Evolutionary conservation across 2,329 filamentous ascomycete species (phyloP), one percentile per base, ranked within the genome.

Genomic region (Calonectria honghensis): DNA sequence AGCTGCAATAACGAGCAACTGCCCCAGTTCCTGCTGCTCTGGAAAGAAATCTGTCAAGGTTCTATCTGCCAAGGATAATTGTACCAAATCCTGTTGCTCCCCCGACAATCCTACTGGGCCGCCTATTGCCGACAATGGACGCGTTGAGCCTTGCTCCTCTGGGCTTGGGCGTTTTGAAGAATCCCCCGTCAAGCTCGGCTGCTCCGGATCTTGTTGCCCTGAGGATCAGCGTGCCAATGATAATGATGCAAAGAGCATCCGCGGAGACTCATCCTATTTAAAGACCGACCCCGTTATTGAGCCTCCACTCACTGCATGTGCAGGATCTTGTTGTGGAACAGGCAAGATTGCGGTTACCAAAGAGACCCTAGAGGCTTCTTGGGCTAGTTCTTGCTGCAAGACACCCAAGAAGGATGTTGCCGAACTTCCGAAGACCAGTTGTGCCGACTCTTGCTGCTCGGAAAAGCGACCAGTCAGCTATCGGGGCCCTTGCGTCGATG

Each of bases 401-500:
- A 16, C 29, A n/a, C 29, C 16, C 0, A 54, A 54, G 51, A 5
- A 54, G 6, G 18, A 20, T 11, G 32, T 32, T 7, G 1, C 4
- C 6, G n/a, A 20, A 5, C 1, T 1, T 32, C 14, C 41, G 37
- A 51, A 63, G 39, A 2, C 41, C 3, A 16, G 6, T 32, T 70
- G 63, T 32, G 61, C 24, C 4, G 45, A 35, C 41, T 45, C 32
- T 16, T 67, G 61, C 20, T 71, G 52, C 29, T 13, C 11, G 10
- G 32, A 20, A 65, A 67, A 64, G n/a, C 11, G 13, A 24, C 20
- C 37, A 2, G 31, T 32, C 24, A 27, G 4, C 14, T 24, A 41
- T 27, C 51, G 39, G 31, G 27, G 31, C 50, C 48, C 63, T 39
- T 77, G 72, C 27, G 51, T 63, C 6, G 76, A 78, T 68, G 69